Percentiles rank a stretch among this genome's conserved stretches.
Conservation (phyloP, 2,329 filamentous ascomycete genomes). For the Akanthomyces lecanii region DNA sequence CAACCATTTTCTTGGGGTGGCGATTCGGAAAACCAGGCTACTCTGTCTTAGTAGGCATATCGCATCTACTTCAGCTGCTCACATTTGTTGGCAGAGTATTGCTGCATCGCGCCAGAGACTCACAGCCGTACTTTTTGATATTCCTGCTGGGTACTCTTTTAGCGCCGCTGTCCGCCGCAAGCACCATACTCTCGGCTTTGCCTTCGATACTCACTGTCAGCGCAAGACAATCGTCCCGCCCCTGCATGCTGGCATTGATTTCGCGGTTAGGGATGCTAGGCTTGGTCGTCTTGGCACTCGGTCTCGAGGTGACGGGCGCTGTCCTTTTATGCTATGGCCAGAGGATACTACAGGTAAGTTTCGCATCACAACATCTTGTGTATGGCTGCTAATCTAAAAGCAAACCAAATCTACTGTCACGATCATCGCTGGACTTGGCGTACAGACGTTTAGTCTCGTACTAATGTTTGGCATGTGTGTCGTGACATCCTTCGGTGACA, state of each 20-base stretch:
- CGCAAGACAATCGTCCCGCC: too few relatives aligned
- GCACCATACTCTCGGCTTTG: neutral
- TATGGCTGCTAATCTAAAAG: neutral
- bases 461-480: neutral
- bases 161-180: neutral
- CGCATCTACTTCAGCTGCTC: conserved; percentile 26
- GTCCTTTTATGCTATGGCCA: conserved; percentile 3
- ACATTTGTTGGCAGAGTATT: conserved; percentile 30
- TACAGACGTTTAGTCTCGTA: conserved; percentile 2
- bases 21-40: conserved; percentile 25
- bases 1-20: conserved; percentile 35
- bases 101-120: conserved; percentile 2
- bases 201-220: too few relatives aligned
- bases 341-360: neutral
- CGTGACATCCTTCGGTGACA: neutral
- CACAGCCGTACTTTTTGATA: neutral
- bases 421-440: neutral
- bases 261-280: neutral
- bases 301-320: conserved; percentile 1
- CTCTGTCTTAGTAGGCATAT: neutral
- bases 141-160: conserved; percentile 3
- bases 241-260: too few relatives aligned
- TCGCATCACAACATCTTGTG: too few relatives aligned
- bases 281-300: neutral
- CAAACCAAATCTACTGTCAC: neutral